Percentiles rank a stretch among this genome's conserved stretches.
These are phyloP conservation scores for Sarocladiaceae sp. DNA, from an alignment of 2,329 filamentous ascomycete species.

Conservation along the genomic window DNA sequence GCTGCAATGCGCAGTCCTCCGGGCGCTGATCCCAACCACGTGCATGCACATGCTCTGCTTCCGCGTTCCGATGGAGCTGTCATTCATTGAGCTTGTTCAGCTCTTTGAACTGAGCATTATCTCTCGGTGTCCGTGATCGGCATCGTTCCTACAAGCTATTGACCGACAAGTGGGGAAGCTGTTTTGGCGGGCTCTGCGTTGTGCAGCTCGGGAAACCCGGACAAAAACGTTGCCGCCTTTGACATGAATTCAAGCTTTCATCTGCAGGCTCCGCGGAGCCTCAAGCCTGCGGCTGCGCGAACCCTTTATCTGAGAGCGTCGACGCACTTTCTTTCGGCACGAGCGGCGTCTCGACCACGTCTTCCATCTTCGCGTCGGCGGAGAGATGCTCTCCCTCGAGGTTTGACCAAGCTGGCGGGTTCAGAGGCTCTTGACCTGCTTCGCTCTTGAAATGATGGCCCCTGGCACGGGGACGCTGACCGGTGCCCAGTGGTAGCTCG, in stretches of 20 bases:
- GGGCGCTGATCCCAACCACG: background rate
- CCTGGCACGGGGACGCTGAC: slow-evolving; percentile 71
- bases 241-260: too few relatives aligned
- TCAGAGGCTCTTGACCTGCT: slow-evolving; percentile 62
- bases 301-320: slow-evolving; percentile 51
- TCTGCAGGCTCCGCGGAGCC: too few relatives aligned
- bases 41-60: background rate
- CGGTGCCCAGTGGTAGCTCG: slow-evolving; percentile 68
- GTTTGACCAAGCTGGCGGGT: slow-evolving; percentile 62
- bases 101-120: background rate
- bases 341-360: slow-evolving; percentile 44
- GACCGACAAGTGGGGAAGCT: background rate
- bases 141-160: background rate
- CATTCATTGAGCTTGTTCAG: background rate
- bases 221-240: too few relatives aligned
- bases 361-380: background rate
- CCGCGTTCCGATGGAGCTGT: background rate
- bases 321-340: slow-evolving; percentile 42
- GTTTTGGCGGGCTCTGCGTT: too few relatives aligned
- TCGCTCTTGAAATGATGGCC: slow-evolving; percentile 79
- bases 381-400: slow-evolving; percentile 28
- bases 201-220: too few relatives aligned
- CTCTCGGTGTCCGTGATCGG: slow-evolving; percentile 3
- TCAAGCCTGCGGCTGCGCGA: slow-evolving; percentile 38
- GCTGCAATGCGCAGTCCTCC: background rate